Conservation (phyloP, 306 rosid species). For the Medicago truncatula region DNA sequence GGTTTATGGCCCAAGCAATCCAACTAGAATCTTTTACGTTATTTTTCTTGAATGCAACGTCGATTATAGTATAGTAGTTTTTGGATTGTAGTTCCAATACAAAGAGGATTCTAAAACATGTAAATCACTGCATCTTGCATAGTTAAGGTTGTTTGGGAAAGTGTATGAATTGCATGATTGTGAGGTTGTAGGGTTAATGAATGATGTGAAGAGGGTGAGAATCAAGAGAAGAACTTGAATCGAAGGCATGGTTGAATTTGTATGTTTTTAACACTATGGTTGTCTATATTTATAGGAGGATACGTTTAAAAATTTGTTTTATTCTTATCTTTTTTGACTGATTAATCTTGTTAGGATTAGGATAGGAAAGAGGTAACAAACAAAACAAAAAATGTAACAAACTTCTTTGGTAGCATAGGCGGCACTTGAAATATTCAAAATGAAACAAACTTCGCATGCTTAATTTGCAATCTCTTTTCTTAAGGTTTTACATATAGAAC, state of each 20-base stretch:
- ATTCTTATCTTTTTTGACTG: too few species aligned
- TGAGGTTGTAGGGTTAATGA: background rate
- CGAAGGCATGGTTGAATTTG: background rate
- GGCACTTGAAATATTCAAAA: too few species aligned
- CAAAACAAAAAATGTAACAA: too few species aligned
- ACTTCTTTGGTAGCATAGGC: too few species aligned
- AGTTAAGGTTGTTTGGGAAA: constrained; percentile 24
- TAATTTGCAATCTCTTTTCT: too few species aligned
- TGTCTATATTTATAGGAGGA: too few species aligned
- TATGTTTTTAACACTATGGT: too few species aligned
- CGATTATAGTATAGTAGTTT: background rate
- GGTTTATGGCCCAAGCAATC: constrained; percentile 39
- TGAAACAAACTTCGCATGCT: too few species aligned
- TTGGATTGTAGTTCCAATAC: constrained; percentile 43
- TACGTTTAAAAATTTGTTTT: too few species aligned
- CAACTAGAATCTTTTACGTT: constrained; percentile 25
- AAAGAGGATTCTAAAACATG: constrained; percentile 37
- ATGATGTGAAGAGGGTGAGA: background rate
- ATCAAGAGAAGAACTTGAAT: background rate
- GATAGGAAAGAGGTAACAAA: too few species aligned
- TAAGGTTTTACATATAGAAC: background rate
- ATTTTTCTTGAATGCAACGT: constrained; percentile 44
- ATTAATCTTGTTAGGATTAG: too few species aligned
- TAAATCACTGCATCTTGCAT: constrained; percentile 39
- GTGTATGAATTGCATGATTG: constrained; percentile 10